These are phyloP conservation scores for Lyophyllum atratum DNA, from an alignment of 768 basidiomycete species.

Conservation along the genomic window DNA sequence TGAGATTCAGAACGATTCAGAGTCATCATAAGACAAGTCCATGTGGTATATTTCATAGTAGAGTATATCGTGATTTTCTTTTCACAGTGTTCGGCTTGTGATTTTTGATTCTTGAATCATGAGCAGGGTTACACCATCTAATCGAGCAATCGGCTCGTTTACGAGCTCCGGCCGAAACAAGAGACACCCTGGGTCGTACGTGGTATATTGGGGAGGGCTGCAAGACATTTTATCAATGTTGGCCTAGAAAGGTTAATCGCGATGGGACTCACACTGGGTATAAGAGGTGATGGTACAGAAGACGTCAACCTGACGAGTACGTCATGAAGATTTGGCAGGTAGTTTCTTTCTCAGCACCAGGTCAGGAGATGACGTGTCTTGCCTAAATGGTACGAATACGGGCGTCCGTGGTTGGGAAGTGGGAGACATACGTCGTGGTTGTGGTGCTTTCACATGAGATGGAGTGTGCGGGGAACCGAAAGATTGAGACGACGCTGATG, in stretches of 20 bases:
- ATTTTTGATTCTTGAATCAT: background rate
- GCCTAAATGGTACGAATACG: constrained; percentile 56
- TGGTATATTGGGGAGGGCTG: no score
- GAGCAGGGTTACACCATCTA: background rate
- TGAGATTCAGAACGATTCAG: no score
- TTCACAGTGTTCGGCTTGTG: background rate
- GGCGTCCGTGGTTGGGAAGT: constrained; percentile 24
- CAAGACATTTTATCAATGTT: constrained; percentile 12
- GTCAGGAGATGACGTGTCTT: constrained; percentile 57
- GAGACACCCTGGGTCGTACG: background rate
- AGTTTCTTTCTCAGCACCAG: constrained; percentile 43
- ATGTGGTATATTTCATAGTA: no score
- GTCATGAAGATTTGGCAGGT: constrained; percentile 12
- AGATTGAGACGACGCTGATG: constrained; percentile 20
- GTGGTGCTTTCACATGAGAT: constrained; percentile 25
- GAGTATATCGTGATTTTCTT: background rate
- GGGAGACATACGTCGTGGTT: constrained; percentile 22
- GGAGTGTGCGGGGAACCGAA: constrained; percentile 14
- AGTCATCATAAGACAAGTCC: no score
- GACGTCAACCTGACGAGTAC: background rate
- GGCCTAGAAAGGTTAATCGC: background rate
- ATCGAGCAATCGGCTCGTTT: background rate
- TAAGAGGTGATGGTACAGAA: background rate
- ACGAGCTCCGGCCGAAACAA: constrained; percentile 5
- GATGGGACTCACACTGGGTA: constrained; percentile 14